These are phyloP conservation scores for Lactarius evosmus DNA, from an alignment of 768 basidiomycete species.

Conservation along the genomic window DNA sequence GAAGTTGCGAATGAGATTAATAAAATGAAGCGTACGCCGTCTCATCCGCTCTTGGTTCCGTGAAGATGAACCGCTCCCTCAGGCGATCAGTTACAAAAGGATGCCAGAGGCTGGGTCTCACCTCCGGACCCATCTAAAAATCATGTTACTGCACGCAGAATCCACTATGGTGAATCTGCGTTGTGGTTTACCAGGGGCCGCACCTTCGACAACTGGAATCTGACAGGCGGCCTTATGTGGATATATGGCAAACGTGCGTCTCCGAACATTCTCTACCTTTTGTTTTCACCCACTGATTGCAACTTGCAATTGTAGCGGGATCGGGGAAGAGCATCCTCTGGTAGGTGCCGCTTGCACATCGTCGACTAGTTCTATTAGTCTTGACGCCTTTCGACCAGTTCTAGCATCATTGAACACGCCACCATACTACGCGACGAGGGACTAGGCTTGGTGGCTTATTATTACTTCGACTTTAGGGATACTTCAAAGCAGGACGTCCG, in stretches of 20 bases:
- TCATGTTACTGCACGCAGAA: neutral
- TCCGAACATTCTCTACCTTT: neutral
- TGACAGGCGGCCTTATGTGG: neutral
- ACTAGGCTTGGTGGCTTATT: conserved; percentile 10
- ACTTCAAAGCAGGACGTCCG: conserved; percentile 4
- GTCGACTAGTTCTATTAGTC: neutral
- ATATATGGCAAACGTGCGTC: conserved; percentile 14
- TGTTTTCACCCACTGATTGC: neutral
- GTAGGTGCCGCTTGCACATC: neutral
- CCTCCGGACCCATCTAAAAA: neutral
- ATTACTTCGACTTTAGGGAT: conserved; percentile 19
- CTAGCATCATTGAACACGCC: conserved; percentile 4
- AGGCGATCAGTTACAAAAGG: neutral
- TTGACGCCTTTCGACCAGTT: neutral
- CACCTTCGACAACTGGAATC: neutral
- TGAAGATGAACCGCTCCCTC: neutral
- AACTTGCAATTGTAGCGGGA: neutral
- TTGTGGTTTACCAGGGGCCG: neutral
- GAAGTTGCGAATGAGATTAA: neutral
- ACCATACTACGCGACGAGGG: neutral
- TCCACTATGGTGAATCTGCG: neutral
- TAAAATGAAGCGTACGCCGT: conserved; percentile 10
- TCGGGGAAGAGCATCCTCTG: neutral
- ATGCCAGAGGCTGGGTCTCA: neutral
- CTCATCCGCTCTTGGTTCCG: neutral